Conservation (phyloP, 164 flowering plant genomes). For the Magnolia officinalis region DNA sequence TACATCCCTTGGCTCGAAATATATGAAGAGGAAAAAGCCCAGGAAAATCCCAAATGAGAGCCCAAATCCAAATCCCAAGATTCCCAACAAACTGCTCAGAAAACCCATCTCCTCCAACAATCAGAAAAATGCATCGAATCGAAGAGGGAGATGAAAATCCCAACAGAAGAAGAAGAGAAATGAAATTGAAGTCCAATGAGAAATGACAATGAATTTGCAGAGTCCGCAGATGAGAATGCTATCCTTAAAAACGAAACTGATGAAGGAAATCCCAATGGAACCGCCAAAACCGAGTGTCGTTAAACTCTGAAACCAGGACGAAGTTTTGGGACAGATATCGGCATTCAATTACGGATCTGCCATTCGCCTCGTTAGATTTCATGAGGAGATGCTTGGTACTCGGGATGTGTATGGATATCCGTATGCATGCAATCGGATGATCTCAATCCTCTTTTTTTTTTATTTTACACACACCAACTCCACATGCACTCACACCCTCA, state of each 20-base stretch:
- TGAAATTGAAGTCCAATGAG: not conserved
- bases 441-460: too few species aligned
- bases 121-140: not conserved
- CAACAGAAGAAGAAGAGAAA: not conserved
- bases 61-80: slow-evolving; percentile 46
- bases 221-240: too few species aligned
- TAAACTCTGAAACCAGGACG: not conserved
- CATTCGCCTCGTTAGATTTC: not conserved
- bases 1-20: slow-evolving; percentile 31
- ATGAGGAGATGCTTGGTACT: not conserved
- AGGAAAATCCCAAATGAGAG: slow-evolving; percentile 37
- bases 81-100: slow-evolving; percentile 33
- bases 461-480: too few species aligned
- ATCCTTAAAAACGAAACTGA: not conserved
- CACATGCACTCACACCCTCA: too few species aligned
- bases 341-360: not conserved
- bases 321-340: not conserved
- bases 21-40: slow-evolving; percentile 49
- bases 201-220: not conserved
- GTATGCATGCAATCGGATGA: too few species aligned
- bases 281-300: slow-evolving; percentile 16
- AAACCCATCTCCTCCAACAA: slow-evolving; percentile 32
- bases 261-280: not conserved
- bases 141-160: not conserved
- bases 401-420: not conserved